A percentile compares a stretch with the other conserved stretches of the same genome.
These are phyloP conservation scores for Amanita phalloides DNA, from an alignment of 768 basidiomycete species.

Conservation along the genomic window DNA sequence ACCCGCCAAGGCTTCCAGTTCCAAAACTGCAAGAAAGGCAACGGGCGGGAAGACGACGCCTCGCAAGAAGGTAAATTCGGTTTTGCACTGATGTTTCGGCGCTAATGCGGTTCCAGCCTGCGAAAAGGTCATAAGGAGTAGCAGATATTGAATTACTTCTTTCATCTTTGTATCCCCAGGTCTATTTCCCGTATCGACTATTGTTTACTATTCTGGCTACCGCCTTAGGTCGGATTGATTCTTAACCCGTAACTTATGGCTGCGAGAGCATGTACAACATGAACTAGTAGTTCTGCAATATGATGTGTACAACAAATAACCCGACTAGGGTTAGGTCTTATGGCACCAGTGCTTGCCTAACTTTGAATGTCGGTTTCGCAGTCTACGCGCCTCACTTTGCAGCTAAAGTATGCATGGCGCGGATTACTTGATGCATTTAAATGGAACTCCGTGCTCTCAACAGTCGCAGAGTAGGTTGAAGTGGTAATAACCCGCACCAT, in stretches of 20 bases:
- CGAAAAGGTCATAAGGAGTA: slow-evolving; percentile 4
- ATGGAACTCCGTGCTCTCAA: slow-evolving; percentile 53
- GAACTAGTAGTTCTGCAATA: not conserved
- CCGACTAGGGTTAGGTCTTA: slow-evolving; percentile 27
- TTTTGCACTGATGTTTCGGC: not conserved
- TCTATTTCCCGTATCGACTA: not conserved
- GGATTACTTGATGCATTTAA: slow-evolving; percentile 67
- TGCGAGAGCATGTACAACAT: slow-evolving; percentile 5
- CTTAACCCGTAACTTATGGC: slow-evolving; percentile 1
- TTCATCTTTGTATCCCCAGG: slow-evolving; percentile 2
- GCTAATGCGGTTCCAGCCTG: not conserved
- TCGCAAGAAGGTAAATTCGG: not conserved
- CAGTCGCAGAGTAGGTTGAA: slow-evolving; percentile 40
- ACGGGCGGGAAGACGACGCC: slow-evolving; percentile 27
- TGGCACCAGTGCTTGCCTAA: not conserved
- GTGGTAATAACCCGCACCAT: slow-evolving; percentile 5
- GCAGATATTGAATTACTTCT: not conserved
- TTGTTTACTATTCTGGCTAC: slow-evolving; percentile 1
- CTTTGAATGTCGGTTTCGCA: not conserved
- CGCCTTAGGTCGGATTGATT: slow-evolving; percentile 2
- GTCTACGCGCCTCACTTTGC: slow-evolving; percentile 21
- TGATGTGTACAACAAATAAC: slow-evolving; percentile 7
- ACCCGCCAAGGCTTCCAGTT: slow-evolving; percentile 19
- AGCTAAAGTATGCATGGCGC: slow-evolving; percentile 43
- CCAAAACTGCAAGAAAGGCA: slow-evolving; percentile 15